A percentile compares a stretch with the other conserved stretches of the same genome.
Evolutionary conservation across 2,329 filamentous ascomycete species (phyloP).

Genomic region (Nemania sp.): DNA sequence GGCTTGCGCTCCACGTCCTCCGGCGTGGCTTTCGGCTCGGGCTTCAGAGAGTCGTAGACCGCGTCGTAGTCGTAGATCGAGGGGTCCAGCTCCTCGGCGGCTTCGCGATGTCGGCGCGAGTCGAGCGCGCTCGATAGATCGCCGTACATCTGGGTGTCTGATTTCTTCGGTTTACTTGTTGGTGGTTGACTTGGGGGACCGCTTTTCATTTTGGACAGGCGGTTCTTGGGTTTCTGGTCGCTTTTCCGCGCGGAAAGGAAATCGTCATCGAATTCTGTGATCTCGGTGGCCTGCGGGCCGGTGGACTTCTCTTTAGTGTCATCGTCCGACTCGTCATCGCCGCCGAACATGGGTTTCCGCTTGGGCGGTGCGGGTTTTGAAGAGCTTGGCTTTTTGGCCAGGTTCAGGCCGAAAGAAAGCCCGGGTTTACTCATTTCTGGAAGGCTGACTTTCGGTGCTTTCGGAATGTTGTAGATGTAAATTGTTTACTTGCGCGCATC

Average conservation of each 20-base stretch:
- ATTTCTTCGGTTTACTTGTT: constrained; percentile 49
- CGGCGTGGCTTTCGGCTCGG: constrained; percentile 57
- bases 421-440: constrained; percentile 41
- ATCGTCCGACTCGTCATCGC: constrained; percentile 58
- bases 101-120: constrained; percentile 65
- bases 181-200: constrained; percentile 44
- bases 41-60: constrained; percentile 77
- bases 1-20: constrained; percentile 64
- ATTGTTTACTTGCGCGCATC: background rate
- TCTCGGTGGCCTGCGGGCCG: constrained; percentile 53
- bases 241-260: constrained; percentile 29
- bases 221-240: constrained; percentile 38
- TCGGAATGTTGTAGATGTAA: background rate
- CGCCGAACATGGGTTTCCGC: constrained; percentile 62
- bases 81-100: constrained; percentile 68
- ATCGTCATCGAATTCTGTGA: constrained; percentile 62
- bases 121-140: constrained; percentile 69
- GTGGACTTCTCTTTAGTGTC: constrained; percentile 42
- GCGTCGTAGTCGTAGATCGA: constrained; percentile 85
- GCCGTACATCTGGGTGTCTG: constrained; percentile 54
- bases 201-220: constrained; percentile 36
- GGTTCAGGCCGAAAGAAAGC: constrained; percentile 61
- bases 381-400: constrained; percentile 59
- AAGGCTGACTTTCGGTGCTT: background rate
- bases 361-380: constrained; percentile 54